Percentiles rank a stretch among this genome's conserved stretches.
Evolutionary conservation across 768 basidiomycete species (phyloP).

Genomic region (Erythrobasidium yunnanense): DNA sequence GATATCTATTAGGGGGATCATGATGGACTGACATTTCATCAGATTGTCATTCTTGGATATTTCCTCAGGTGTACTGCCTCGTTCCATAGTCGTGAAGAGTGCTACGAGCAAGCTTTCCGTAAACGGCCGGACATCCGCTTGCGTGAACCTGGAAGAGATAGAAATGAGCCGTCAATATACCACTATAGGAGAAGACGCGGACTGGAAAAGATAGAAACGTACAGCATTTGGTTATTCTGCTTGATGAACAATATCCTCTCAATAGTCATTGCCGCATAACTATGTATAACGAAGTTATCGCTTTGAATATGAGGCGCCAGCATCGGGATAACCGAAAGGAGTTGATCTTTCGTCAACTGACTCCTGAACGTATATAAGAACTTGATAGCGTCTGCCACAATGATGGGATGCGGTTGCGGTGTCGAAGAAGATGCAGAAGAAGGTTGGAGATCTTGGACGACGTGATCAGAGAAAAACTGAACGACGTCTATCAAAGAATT

Average conservation of each 20-base stretch:
- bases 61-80: slow-evolving; percentile 70
- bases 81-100: slow-evolving; percentile 67
- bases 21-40: slow-evolving; percentile 69
- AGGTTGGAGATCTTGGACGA: slow-evolving; percentile 66
- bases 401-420: slow-evolving; percentile 59
- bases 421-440: slow-evolving; percentile 43
- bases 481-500: slow-evolving; percentile 88
- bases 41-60: slow-evolving; percentile 94
- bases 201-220: too few relatives aligned
- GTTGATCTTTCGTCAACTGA: slow-evolving; percentile 84
- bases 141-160: slow-evolving; percentile 64
- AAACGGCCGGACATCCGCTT: slow-evolving; percentile 72
- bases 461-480: slow-evolving; percentile 85
- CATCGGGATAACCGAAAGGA: slow-evolving; percentile 77
- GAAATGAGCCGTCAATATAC: too few relatives aligned
- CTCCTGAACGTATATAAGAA: slow-evolving; percentile 92
- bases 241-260: slow-evolving; percentile 88
- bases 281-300: slow-evolving; percentile 79
- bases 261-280: slow-evolving; percentile 96
- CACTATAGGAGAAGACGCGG: too few relatives aligned
- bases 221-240: slow-evolving; percentile 64
- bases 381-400: slow-evolving; percentile 92
- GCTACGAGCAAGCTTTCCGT: slow-evolving; percentile 58
- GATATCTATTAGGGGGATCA: not conserved
- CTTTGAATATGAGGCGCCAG: slow-evolving; percentile 71